Conservation (phyloP, 1,139 yeast species). For the Candida gigantensis region DNA sequence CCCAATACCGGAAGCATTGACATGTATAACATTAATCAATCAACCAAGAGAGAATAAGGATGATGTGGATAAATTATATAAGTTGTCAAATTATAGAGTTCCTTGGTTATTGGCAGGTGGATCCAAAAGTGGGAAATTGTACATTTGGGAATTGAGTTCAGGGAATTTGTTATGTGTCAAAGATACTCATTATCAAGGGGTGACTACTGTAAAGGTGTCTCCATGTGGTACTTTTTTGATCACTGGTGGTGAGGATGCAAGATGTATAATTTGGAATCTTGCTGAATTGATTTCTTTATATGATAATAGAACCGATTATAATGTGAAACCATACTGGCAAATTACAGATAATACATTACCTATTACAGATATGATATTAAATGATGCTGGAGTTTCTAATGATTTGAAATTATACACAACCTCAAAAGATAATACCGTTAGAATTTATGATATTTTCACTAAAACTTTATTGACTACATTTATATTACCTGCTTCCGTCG, state of each 20-base stretch:
- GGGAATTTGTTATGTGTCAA: conserved; percentile 73
- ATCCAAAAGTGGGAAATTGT: conserved; percentile 68
- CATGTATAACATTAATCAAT: conserved; percentile 34
- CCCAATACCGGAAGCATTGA: conserved; percentile 80
- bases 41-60: conserved; percentile 18
- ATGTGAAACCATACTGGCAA: conserved; percentile 46
- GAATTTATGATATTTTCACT: conserved; percentile 57
- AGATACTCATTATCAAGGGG: conserved; percentile 83
- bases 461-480: conserved; percentile 64
- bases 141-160: conserved; percentile 83
- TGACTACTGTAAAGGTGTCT: conserved; percentile 60
- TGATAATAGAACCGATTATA: conserved; percentile 20
- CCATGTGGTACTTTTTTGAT: conserved; percentile 69
- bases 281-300: conserved; percentile 54
- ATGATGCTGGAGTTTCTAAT: conserved; percentile 47
- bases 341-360: conserved; percentile 79
- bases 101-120: conserved; percentile 79
- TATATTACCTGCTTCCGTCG: conserved; percentile 60
- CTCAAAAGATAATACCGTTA: conserved; percentile 74
- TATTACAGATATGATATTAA: conserved; percentile 60
- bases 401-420: conserved; percentile 71
- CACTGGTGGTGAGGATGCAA: conserved; percentile 80
- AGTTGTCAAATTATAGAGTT: conserved; percentile 39
- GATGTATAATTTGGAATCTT: conserved; percentile 75
- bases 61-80: conserved; percentile 5